Conservation (phyloP, 345 rosid species). For the Bruguiera gymnorhiza region DNA sequence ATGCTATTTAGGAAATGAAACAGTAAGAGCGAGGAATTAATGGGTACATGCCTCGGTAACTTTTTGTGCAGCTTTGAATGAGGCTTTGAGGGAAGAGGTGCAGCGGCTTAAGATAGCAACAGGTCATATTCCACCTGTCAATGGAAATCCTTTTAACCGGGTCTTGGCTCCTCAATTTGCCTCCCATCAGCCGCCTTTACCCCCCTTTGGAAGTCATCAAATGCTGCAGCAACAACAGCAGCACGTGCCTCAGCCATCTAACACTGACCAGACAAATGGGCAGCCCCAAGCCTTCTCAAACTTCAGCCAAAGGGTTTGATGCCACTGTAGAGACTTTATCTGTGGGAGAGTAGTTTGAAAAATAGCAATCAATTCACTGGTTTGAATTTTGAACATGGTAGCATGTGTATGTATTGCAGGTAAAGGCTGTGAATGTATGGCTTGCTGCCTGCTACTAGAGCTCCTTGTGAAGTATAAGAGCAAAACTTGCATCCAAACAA, state of each 20-base stretch:
- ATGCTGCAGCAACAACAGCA: slow-evolving; percentile 39
- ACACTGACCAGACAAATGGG: slow-evolving; percentile 37
- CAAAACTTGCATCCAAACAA: not conserved
- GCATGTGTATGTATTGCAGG: slow-evolving; percentile 19
- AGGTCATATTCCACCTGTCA: slow-evolving; percentile 55
- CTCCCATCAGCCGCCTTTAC: slow-evolving; percentile 42
- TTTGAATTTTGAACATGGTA: slow-evolving; percentile 22
- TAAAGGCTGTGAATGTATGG: slow-evolving; percentile 4
- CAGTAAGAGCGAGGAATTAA: not conserved
- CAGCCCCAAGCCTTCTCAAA: slow-evolving; percentile 37
- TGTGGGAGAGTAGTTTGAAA: slow-evolving; percentile 4
- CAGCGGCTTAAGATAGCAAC: slow-evolving; percentile 83
- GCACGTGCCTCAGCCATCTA: slow-evolving; percentile 39
- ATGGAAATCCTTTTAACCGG: slow-evolving; percentile 53
- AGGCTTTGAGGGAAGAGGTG: slow-evolving; percentile 76
- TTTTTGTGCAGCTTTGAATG: slow-evolving; percentile 64
- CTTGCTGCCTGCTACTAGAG: not conserved
- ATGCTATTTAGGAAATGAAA: not conserved
- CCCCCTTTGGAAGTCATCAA: slow-evolving; percentile 45
- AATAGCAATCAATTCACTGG: slow-evolving; percentile 8
- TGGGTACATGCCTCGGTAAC: not conserved
- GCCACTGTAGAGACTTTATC: not conserved
- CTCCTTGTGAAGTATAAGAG: not conserved
- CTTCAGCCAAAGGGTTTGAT: slow-evolving; percentile 23
- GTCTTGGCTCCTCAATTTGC: slow-evolving; percentile 43